These are phyloP conservation scores for Wilcoxina mikolae DNA, from an alignment of 495 filamentous ascomycete species.

Conservation along the genomic window DNA sequence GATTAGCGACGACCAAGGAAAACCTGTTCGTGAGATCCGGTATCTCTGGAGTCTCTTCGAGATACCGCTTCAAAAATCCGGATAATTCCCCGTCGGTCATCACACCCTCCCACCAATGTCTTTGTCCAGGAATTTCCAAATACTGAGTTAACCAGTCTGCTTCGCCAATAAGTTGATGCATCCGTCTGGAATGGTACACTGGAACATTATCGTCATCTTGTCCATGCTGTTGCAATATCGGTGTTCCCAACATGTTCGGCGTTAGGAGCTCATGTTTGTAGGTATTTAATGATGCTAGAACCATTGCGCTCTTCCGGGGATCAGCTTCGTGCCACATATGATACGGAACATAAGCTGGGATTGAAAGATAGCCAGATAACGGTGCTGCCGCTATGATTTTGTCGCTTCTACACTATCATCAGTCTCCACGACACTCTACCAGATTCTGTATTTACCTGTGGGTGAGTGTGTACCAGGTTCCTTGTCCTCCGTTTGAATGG, in stretches of 20 bases:
- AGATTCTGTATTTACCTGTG: slow-evolving; percentile 27
- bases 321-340: slow-evolving; percentile 41
- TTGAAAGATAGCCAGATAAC: slow-evolving; percentile 45
- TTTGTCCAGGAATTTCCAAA: slow-evolving; percentile 36
- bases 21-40: slow-evolving; percentile 30
- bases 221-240: slow-evolving; percentile 44
- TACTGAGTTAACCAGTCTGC: slow-evolving; percentile 34
- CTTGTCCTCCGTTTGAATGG: slow-evolving; percentile 49
- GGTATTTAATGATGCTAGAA: slow-evolving; percentile 36
- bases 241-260: slow-evolving; percentile 39
- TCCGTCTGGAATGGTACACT: slow-evolving; percentile 41
- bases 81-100: slow-evolving; percentile 28
- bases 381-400: slow-evolving; percentile 43
- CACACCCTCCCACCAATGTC: slow-evolving; percentile 38
- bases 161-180: slow-evolving; percentile 36
- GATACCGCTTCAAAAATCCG: slow-evolving; percentile 16
- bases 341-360: slow-evolving; percentile 48
- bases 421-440: not conserved
- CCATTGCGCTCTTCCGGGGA: slow-evolving; percentile 33
- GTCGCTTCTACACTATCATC: slow-evolving; percentile 33
- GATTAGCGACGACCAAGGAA: slow-evolving; percentile 35
- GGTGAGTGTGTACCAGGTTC: slow-evolving; percentile 43
- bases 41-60: slow-evolving; percentile 14
- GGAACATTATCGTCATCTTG: slow-evolving; percentile 45
- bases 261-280: slow-evolving; percentile 43